phyloP scores from a whole-genome alignment of 148 eudicot species.

The Arbutus unedo region DNA sequence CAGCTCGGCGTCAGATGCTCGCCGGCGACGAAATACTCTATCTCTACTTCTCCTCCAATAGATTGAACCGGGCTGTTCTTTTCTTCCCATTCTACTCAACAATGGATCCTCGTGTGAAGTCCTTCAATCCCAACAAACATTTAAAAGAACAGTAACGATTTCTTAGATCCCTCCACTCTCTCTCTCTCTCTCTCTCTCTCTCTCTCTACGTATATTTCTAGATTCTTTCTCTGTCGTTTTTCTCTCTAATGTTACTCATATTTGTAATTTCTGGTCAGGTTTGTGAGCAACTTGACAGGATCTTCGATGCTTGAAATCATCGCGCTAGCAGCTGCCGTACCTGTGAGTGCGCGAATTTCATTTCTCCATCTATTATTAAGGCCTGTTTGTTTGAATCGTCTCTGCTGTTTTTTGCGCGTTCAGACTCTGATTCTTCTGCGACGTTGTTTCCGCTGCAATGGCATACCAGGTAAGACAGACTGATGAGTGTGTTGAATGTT shows the following conservation, averaged over 20 bases:
- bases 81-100: conserved; percentile 5
- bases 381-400: neutral
- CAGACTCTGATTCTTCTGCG: conserved; percentile 62
- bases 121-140: conserved; percentile 72
- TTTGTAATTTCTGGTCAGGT: conserved; percentile 37
- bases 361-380: neutral
- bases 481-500: conserved; percentile 2
- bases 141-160: conserved; percentile 73
- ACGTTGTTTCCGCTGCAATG: conserved; percentile 43
- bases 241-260: conserved; percentile 4
- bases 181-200: neutral
- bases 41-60: neutral
- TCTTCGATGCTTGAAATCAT: conserved; percentile 74
- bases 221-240: too few species aligned
- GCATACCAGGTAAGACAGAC: conserved; percentile 13
- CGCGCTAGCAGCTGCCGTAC: conserved; percentile 40
- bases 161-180: conserved; percentile 8
- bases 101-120: conserved; percentile 51
- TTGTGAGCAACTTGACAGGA: conserved; percentile 91
- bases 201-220: neutral
- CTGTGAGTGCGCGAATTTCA: conserved; percentile 34
- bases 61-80: neutral
- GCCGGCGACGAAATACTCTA: neutral
- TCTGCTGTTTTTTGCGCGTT: neutral
- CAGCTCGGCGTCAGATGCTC: neutral